Evolutionary conservation across 768 basidiomycete species (phyloP).

Genomic region (Cystobasidium tubakii): DNA sequence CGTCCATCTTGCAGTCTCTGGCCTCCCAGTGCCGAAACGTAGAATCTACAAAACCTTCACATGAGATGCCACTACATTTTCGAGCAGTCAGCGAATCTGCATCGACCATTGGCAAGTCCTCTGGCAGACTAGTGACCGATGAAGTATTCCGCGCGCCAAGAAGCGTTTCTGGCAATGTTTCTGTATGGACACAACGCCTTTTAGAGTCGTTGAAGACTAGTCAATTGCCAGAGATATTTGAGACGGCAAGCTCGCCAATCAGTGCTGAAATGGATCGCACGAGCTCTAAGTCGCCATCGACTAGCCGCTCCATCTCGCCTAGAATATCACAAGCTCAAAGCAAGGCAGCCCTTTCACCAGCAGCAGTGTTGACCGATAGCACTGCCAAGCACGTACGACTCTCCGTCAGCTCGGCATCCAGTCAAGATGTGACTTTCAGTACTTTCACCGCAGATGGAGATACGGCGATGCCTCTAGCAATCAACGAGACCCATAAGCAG

Average conservation of each 20-base stretch:
- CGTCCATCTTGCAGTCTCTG: not conserved
- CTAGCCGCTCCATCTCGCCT: constrained; percentile 5
- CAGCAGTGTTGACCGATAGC: not conserved
- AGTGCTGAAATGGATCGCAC: constrained; percentile 13
- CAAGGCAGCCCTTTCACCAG: constrained; percentile 21
- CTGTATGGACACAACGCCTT: constrained; percentile 11
- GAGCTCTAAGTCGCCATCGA: not conserved
- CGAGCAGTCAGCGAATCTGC: constrained; percentile 33
- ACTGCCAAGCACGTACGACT: not conserved
- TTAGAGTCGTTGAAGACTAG: not conserved
- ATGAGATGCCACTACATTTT: not conserved
- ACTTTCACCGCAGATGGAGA: not conserved
- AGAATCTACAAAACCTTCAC: not conserved
- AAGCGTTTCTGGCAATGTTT: constrained; percentile 22
- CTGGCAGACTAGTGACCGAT: not conserved
- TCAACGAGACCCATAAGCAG: not conserved
- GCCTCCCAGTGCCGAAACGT: not conserved
- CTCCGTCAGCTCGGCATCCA: not conserved
- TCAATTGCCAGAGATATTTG: not conserved
- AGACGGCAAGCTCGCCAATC: not conserved
- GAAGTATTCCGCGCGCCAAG: not conserved
- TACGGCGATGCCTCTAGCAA: constrained; percentile 18
- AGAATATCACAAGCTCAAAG: not conserved
- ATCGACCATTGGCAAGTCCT: constrained; percentile 13
- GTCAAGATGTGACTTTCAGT: not conserved